Evolutionary conservation across 805 yeast genomes (phyloP).

Genomic region (Yamadazyma insecticola): DNA sequence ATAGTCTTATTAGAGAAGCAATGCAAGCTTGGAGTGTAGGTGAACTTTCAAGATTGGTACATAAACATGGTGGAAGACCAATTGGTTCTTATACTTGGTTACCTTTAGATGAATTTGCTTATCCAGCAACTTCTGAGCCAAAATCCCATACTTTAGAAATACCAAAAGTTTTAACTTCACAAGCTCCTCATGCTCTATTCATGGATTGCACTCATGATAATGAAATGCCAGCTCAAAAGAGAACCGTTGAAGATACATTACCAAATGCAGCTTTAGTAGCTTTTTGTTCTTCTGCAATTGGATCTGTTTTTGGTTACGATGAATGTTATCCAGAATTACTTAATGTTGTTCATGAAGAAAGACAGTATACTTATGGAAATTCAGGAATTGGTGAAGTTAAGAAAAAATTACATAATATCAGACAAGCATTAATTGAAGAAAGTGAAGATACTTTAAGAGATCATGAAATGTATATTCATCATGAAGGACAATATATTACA

Average conservation of each 20-base stretch:
- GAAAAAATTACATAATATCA: constrained; percentile 49
- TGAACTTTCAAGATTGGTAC: constrained; percentile 81
- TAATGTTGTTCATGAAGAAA: constrained; percentile 72
- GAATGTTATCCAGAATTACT: constrained; percentile 82
- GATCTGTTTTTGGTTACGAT: constrained; percentile 91
- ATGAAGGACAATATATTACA: constrained; percentile 87
- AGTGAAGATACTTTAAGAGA: constrained; percentile 49
- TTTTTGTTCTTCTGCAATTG: constrained; percentile 88
- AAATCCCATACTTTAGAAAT: constrained; percentile 41
- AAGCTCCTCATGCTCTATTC: constrained; percentile 87
- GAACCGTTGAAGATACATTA: constrained; percentile 90
- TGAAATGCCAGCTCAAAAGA: constrained; percentile 80
- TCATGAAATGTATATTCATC: constrained; percentile 91
- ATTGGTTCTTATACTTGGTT: constrained; percentile 85
- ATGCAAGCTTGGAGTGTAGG: constrained; percentile 93
- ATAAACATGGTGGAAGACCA: constrained; percentile 92
- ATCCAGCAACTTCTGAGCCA: constrained; percentile 51
- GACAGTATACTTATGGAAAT: constrained; percentile 52
- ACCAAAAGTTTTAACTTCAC: constrained; percentile 59
- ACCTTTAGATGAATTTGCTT: constrained; percentile 70
- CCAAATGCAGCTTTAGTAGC: constrained; percentile 95
- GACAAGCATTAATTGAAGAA: constrained; percentile 53
- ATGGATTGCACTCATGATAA: constrained; percentile 99
- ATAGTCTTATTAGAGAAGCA: constrained; percentile 89
- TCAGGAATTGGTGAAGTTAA: constrained; percentile 83